A percentile compares a stretch with the other conserved stretches of the same genome.
These are phyloP conservation scores for Trichoderma sp. DNA, from an alignment of 2,329 filamentous ascomycete species.

Conservation along the genomic window DNA sequence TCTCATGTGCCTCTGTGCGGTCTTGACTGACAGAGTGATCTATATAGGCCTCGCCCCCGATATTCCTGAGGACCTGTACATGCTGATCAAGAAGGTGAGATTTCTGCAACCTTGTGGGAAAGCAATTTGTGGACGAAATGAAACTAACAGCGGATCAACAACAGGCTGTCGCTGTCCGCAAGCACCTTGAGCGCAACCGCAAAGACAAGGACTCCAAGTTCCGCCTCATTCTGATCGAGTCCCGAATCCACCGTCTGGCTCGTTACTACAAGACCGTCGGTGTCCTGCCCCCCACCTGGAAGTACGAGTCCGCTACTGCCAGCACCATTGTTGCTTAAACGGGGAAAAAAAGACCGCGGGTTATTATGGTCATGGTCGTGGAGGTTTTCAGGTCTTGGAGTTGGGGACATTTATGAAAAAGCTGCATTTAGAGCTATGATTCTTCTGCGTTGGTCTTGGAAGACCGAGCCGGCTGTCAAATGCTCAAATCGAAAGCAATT, in stretches of 20 bases:
- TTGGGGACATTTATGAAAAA: constrained; percentile 42
- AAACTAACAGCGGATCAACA: neutral
- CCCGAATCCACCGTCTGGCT: constrained; percentile 98
- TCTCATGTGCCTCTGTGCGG: constrained; percentile 75
- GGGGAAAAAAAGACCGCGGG: constrained; percentile 6
- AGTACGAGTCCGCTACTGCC: constrained; percentile 97
- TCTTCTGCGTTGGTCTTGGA: constrained; percentile 38
- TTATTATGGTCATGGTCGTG: constrained; percentile 23
- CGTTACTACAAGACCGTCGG: constrained; percentile 99
- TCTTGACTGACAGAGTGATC: constrained; percentile 93
- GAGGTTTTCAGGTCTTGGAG: constrained; percentile 43
- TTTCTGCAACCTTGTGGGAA: constrained; percentile 12
- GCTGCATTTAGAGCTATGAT: constrained; percentile 46
- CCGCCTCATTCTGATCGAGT: constrained; percentile 99
- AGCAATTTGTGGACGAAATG: neutral
- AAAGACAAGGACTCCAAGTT: constrained; percentile 99
- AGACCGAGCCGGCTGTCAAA: constrained; percentile 32
- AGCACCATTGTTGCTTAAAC: constrained; percentile 74
- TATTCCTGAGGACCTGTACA: constrained; percentile 99
- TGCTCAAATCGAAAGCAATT: constrained; percentile 37
- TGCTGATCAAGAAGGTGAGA: constrained; percentile 98
- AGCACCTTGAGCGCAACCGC: constrained; percentile 99
- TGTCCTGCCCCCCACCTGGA: constrained; percentile 87
- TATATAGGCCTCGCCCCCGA: constrained; percentile 90
- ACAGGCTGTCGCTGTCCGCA: constrained; percentile 94